These are phyloP conservation scores for Bifiguratus adelaidae DNA, from an alignment of 192 early-diverging fungal species.

Conservation along the genomic window DNA sequence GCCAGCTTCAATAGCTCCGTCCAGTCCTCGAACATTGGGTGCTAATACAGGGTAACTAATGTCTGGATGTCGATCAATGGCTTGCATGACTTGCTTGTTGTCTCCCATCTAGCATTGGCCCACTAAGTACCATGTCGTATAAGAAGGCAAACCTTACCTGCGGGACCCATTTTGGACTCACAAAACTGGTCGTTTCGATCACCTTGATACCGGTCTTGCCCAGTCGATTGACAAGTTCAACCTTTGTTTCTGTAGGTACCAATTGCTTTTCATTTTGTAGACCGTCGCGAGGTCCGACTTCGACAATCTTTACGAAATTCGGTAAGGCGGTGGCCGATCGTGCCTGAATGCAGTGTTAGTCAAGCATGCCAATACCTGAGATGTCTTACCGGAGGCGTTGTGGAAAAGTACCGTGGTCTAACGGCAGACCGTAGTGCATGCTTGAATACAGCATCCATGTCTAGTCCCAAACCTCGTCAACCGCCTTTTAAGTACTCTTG, in stretches of 20 bases:
- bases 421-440: too few species aligned
- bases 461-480: too few species aligned
- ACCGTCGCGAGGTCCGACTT: constrained; percentile 94
- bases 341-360: too few species aligned
- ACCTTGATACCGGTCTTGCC: constrained; percentile 68
- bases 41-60: constrained; percentile 83
- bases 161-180: constrained; percentile 95
- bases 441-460: too few species aligned
- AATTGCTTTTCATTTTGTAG: constrained; percentile 90
- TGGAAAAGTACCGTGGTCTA: too few species aligned
- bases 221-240: constrained; percentile 79
- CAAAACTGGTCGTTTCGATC: constrained; percentile 90
- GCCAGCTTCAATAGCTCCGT: constrained; percentile 67
- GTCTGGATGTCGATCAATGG: constrained; percentile 46
- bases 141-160: constrained; percentile 33
- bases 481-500: too few species aligned
- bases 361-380: too few species aligned
- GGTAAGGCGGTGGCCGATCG: constrained; percentile 5
- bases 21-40: constrained; percentile 80
- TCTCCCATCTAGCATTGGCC: constrained; percentile 68
- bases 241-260: constrained; percentile 73
- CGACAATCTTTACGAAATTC: constrained; percentile 75
- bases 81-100: constrained; percentile 57
- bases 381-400: too few species aligned
- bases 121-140: background rate